Evolutionary conservation across 148 eudicot species (phyloP).

Genomic region (Arbutus unedo): DNA sequence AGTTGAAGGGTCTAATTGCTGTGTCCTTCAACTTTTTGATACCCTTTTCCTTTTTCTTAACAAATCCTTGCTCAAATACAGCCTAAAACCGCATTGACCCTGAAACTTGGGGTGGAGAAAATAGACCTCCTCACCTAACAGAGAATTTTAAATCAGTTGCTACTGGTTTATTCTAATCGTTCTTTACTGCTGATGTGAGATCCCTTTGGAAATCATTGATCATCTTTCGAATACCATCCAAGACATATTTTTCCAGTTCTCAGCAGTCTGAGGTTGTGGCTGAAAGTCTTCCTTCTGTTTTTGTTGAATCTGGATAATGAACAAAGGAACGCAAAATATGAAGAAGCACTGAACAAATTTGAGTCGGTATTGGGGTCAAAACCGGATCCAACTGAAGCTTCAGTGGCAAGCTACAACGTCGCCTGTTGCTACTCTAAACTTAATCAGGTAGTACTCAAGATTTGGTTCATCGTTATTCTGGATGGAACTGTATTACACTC

Average conservation of each 20-base stretch:
- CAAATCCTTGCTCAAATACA: constrained; percentile 1
- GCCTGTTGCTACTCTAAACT: constrained; percentile 96
- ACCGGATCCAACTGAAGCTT: constrained; percentile 69
- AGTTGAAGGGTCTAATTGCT: not conserved
- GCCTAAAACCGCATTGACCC: not conserved
- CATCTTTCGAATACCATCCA: not conserved
- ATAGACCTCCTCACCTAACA: not conserved
- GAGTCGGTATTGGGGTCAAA: constrained; percentile 90
- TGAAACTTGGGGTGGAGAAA: not conserved
- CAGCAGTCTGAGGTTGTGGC: not conserved
- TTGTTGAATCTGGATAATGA: not conserved
- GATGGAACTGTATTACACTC: not conserved
- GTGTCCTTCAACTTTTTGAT: not conserved
- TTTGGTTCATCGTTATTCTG: too few species aligned
- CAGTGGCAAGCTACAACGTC: constrained; percentile 91
- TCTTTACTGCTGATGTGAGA: not conserved
- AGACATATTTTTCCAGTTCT: not conserved
- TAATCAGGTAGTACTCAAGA: constrained; percentile 63
- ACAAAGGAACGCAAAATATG: constrained; percentile 69
- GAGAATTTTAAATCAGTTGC: not conserved
- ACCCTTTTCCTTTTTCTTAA: not conserved
- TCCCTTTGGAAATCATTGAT: not conserved
- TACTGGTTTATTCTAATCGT: not conserved
- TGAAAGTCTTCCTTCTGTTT: not conserved
- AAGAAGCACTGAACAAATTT: constrained; percentile 78